Evolutionary conservation across 202 grass and related monocot genomes (phyloP), one percentile per base, ranked within the genome.

Genomic region (Cymbopogon flexuosus): DNA sequence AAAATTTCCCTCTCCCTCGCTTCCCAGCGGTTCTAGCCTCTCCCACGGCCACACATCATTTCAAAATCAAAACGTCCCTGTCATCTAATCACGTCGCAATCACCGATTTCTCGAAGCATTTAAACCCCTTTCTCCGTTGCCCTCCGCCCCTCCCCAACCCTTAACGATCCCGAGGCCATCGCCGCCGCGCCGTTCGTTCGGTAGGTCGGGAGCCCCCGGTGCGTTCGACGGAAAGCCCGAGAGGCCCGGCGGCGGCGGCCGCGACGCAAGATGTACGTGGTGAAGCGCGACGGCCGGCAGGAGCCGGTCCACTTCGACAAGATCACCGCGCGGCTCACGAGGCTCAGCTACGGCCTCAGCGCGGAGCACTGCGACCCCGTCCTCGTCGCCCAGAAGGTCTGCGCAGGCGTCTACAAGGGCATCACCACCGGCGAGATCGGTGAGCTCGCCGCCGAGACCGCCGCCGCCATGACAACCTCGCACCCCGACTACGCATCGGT

Each of bases 281-380:
- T 94, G 69, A 97, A 97, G 90, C 88, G 95, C 36, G 92, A 97
- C 42, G 92, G 92, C 18, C 86, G 92, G 54, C 89, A 86, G 76
- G 92, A 99, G 90, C 33, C 87, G 30, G 96, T 99, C 39, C 96
- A 93, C 88, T 99, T 99, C 80, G 96, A 95, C 90, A 99, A 99
- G 88, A 95, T 99, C 84, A 99, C 96, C 11, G 87, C 90, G 41
- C 83, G 96, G 21, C 84, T 97, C 41, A 97, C 92, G 95, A 97
- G 92, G 84, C 90, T 97, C 43, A 91, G 92, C 57, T 97, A 97
- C 22, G 92, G 92, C 31, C 90, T 98, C 68, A 98, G 87, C 77
- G 88, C 88, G 92, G 96, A 99, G 73, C 96, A 99, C 85, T 99
- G 92, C 83, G 96, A 99, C 68, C 88, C 92, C 14, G 90, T 99